Evolutionary conservation across 1,284 basidiomycete genomes (phyloP).

Genomic region (Ganoderma meredithae): DNA sequence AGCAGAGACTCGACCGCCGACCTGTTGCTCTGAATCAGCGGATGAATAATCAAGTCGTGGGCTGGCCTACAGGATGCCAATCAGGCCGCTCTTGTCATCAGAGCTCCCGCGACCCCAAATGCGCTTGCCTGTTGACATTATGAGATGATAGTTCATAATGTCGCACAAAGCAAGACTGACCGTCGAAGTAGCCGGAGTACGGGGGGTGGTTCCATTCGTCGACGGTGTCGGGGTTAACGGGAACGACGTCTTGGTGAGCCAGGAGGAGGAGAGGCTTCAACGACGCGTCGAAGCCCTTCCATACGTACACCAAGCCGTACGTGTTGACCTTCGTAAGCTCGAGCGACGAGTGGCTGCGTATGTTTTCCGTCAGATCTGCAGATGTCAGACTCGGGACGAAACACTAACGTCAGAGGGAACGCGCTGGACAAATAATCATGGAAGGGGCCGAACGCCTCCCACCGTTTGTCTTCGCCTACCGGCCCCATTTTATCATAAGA

Average conservation of each 20-base stretch:
- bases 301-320: constrained; percentile 70
- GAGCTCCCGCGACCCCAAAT: constrained; percentile 71
- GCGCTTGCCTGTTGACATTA: constrained; percentile 45
- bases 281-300: constrained; percentile 60
- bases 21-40: constrained; percentile 38
- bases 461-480: constrained; percentile 52
- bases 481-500: constrained; percentile 51
- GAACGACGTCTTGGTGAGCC: constrained; percentile 73
- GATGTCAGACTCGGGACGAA: background rate
- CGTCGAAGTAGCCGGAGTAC: constrained; percentile 48
- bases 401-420: constrained; percentile 50
- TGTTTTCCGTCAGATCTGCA: background rate
- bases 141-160: background rate
- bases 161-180: constrained; percentile 20
- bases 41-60: background rate
- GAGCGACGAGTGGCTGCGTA: constrained; percentile 56
- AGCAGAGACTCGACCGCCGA: constrained; percentile 62
- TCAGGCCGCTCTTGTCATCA: constrained; percentile 70
- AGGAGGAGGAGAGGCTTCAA: constrained; percentile 73
- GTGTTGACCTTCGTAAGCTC: constrained; percentile 66
- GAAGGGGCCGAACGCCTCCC: constrained; percentile 51
- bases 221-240: constrained; percentile 60
- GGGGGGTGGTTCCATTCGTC: constrained; percentile 56
- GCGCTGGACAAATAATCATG: constrained; percentile 50
- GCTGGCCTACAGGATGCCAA: constrained; percentile 58